Evolutionary conservation across 495 filamentous ascomycete species (phyloP), one percentile per base, ranked within the genome.

Genomic region (Penicillium goetzii): DNA sequence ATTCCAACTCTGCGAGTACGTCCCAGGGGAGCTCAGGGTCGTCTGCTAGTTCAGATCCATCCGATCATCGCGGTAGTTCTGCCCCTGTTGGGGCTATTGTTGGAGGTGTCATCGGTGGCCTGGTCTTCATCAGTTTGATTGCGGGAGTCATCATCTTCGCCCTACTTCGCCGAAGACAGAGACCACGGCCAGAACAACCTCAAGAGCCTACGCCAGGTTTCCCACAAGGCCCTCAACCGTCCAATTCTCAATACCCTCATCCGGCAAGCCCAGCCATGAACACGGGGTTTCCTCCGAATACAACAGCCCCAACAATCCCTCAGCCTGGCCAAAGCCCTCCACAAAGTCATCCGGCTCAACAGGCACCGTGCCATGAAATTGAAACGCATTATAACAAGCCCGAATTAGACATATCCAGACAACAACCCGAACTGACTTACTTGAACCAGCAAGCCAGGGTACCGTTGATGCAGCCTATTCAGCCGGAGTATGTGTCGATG

Each of bases 401-500:
- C 21, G 43, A 47, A 4, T 47, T 47, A 25, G 43, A 47, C 2
- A 23, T 47, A 47, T 47, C 43, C 9, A 47, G 43, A 47, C 43
- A 47, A 47, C 43, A 47, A 23, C 43, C 43, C 19, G 19, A 25
- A 10, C 43, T 23, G 10, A 11, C 43, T 23, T 21, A 21, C 43
- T n/a, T 23, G 43, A 10, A 25, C 9, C 43, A 47, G 10, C 19
- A 23, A 47, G 19, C 43, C 19, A 7, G 10, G 10, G 9, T 23
- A 47, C 43, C 43, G 19, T 2, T 7, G 11, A 47, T 47, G 19
- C 43, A 47, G 43, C 43, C 43, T 23, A 11, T 47, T 21, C 43
- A 47, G 21, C 43, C 43, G 10, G 43, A 47, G 43, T 47, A 47
- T 47, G 43, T 47, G 43, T 47, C 43, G 4, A 23, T 25, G 43